Conservation (phyloP, 192 early-diverging fungal species). For the Rhizophagus sp. region DNA sequence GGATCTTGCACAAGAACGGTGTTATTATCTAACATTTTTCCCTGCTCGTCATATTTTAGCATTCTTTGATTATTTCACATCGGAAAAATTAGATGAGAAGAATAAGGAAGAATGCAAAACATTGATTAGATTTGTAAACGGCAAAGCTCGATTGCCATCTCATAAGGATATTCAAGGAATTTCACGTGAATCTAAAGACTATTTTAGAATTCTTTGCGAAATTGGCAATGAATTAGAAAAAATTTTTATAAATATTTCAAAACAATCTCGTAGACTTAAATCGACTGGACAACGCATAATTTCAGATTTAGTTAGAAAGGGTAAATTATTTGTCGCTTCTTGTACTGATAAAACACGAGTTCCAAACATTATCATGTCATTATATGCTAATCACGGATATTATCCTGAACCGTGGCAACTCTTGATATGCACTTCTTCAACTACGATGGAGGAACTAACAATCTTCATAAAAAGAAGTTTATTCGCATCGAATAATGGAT, state of each 20-base stretch:
- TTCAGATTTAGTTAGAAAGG: constrained; percentile 18
- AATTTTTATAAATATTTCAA: background rate
- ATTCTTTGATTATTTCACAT: constrained; percentile 30
- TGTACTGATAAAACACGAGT: constrained; percentile 20
- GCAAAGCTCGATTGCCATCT: background rate
- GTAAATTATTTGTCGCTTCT: constrained; percentile 30
- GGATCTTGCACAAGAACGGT: background rate
- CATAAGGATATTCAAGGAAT: constrained; percentile 7
- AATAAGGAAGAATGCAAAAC: background rate
- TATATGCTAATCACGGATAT: constrained; percentile 25
- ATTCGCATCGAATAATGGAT: constrained; percentile 23
- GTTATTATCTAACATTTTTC: constrained; percentile 31
- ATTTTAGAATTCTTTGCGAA: background rate
- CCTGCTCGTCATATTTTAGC: constrained; percentile 21
- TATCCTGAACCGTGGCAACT: constrained; percentile 29
- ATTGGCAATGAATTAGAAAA: background rate
- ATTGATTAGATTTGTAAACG: background rate
- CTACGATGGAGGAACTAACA: constrained; percentile 27
- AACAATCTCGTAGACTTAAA: background rate
- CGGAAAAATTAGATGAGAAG: background rate
- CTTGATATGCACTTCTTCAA: constrained; percentile 26
- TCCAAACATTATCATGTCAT: constrained; percentile 28
- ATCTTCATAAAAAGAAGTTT: constrained; percentile 29
- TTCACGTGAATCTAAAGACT: background rate
- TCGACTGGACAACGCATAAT: background rate